Conservation (phyloP, 441 rosid species). For the Breynia disticha region DNA sequence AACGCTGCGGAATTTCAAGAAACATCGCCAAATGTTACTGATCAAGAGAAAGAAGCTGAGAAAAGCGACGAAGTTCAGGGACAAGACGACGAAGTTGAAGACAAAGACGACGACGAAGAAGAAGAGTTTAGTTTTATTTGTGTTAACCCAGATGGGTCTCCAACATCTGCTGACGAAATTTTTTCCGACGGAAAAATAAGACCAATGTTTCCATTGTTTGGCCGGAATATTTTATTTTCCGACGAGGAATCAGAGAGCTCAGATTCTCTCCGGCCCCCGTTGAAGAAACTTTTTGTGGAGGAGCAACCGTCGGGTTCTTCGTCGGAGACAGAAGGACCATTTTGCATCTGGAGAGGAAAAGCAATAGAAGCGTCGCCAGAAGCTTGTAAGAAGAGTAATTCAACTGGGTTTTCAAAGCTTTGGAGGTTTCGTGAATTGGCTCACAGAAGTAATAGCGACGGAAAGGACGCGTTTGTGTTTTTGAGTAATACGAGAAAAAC, state of each 20-base stretch:
- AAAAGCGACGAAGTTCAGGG: too few species aligned
- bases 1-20: too few species aligned
- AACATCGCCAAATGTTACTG: too few species aligned
- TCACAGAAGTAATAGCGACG: constrained; percentile 63
- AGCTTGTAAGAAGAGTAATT: constrained; percentile 65
- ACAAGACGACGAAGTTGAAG: not conserved
- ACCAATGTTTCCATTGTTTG: constrained; percentile 61
- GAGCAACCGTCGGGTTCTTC: constrained; percentile 22
- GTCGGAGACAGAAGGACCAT: constrained; percentile 36
- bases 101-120: constrained; percentile 23
- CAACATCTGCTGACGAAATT: constrained; percentile 55
- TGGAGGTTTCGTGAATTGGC: constrained; percentile 60
- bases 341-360: constrained; percentile 52
- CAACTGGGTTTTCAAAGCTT: constrained; percentile 76
- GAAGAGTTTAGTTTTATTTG: constrained; percentile 69
- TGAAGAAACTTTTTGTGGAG: constrained; percentile 44
- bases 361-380: constrained; percentile 35
- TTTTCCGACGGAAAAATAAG: constrained; percentile 72
- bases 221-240: constrained; percentile 33
- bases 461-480: constrained; percentile 66
- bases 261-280: constrained; percentile 29
- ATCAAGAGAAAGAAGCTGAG: too few species aligned
- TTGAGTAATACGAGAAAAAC: constrained; percentile 11
- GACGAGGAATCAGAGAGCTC: not conserved
- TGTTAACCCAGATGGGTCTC: constrained; percentile 37